Conservation (phyloP, 129 eudicot genomes). For the Escallonia rubra region DNA sequence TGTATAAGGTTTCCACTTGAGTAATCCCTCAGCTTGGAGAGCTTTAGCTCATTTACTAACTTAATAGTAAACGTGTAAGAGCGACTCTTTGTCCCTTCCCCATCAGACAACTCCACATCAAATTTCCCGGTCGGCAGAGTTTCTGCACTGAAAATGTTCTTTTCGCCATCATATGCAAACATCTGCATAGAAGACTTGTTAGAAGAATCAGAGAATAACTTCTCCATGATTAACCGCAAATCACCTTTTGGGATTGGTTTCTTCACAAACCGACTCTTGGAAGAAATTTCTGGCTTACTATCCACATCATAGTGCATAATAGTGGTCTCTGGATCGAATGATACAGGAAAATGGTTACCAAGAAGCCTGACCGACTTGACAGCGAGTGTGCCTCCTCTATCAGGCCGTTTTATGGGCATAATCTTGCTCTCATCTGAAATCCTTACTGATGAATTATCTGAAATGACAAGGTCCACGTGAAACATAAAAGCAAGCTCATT, state of each 20-base stretch:
- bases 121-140: constrained; percentile 38
- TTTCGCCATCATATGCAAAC: constrained; percentile 73
- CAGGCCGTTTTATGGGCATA: constrained; percentile 59
- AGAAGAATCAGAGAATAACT: constrained; percentile 31
- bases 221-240: constrained; percentile 27
- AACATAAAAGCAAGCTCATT: too few relatives aligned
- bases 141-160: constrained; percentile 52
- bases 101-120: constrained; percentile 34
- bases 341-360: constrained; percentile 57
- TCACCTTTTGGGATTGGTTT: constrained; percentile 30
- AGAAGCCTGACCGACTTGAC: constrained; percentile 29
- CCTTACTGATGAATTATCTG: neutral
- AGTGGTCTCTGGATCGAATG: constrained; percentile 26
- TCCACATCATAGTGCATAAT: constrained; percentile 50
- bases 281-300: constrained; percentile 25
- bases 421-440: constrained; percentile 1
- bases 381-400: constrained; percentile 33
- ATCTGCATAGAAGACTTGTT: constrained; percentile 27
- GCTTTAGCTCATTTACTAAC: constrained; percentile 39
- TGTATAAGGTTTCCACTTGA: constrained; percentile 27
- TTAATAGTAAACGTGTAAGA: constrained; percentile 38
- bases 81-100: constrained; percentile 23
- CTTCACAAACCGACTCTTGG: constrained; percentile 16
- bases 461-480: neutral
- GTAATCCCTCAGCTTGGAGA: constrained; percentile 55